Percentiles rank a stretch among this genome's conserved stretches.
Evolutionary conservation across 208 protist species (phyloP).

Genomic region (Herpetomonas tarakana): DNA sequence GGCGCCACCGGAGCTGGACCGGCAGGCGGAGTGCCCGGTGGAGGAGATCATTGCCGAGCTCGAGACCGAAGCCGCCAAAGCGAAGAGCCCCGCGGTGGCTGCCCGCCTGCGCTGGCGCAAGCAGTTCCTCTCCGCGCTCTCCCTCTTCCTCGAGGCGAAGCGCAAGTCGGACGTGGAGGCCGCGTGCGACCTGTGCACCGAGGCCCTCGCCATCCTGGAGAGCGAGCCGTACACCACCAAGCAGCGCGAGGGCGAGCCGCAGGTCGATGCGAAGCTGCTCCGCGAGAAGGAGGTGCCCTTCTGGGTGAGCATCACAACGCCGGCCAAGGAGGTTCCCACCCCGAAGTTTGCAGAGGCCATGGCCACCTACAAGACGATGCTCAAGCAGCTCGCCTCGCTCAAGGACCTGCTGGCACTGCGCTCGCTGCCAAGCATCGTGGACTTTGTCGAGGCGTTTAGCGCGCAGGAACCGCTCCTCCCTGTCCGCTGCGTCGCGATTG

Average conservation of each 20-base stretch:
- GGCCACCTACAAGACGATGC: conserved; percentile 42
- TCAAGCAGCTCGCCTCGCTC: conserved; percentile 63
- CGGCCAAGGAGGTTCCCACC: conserved; percentile 38
- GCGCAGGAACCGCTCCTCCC: conserved; percentile 67
- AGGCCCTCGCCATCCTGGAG: conserved; percentile 40
- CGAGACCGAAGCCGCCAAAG: conserved; percentile 35
- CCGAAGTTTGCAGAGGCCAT: conserved; percentile 48
- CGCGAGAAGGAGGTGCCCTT: conserved; percentile 49
- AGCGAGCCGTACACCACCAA: conserved; percentile 20
- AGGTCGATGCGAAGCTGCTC: conserved; percentile 37
- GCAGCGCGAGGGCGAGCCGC: conserved; percentile 45
- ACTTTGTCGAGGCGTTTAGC: conserved; percentile 68
- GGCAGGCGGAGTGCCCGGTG: conserved; percentile 38
- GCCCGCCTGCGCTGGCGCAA: conserved; percentile 68
- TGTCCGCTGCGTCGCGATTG: conserved; percentile 55
- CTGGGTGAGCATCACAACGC: conserved; percentile 74
- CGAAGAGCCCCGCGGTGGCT: conserved; percentile 35
- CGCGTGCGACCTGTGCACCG: conserved; percentile 43
- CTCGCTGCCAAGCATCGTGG: conserved; percentile 46
- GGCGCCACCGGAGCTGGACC: conserved; percentile 52
- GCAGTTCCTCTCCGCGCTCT: conserved; percentile 48
- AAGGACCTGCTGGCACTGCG: conserved; percentile 35
- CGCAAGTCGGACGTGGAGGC: conserved; percentile 45
- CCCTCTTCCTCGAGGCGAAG: conserved; percentile 43
- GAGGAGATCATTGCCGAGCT: conserved; percentile 64